Base-by-base conservation (phyloP, 2,329 filamentous ascomycete species). In the Scytalidium sp. region DNA sequence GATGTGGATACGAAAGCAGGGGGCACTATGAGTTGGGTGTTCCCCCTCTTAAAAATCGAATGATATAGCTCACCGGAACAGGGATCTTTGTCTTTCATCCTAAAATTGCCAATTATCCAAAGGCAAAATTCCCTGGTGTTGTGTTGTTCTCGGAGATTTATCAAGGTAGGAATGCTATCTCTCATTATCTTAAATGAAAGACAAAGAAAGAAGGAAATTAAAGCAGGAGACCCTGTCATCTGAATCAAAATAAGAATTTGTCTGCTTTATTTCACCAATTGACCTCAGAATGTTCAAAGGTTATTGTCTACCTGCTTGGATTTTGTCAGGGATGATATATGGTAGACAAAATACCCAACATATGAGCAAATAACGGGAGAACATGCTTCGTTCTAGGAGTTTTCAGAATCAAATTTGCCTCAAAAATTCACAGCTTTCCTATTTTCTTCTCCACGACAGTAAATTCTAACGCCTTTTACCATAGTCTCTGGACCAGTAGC, bases 121-220 rank as follows among this genome's bases (percentile, higher is more conserved):
- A 94, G 58, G 92, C 92, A 23, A 75, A 77, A 45, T 96, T 96
- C 63, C 91, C 91, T 0, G 91, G 88, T 19, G 88, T 97, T 4
- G 87, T 89, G 13, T 77, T 97, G 50, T 97, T 96, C 67, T 92
- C 87, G 60, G 92, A 97, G 72, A 97, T 97, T 62, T 97, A 97
- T 65, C 92, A 97, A 84, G 91, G 90, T 91, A 69, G 50, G 64
- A 52, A n/a, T n/a, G n/a, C n/a, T n/a, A n/a, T n/a, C n/a, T n/a
- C n/a, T n/a, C n/a, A n/a, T n/a, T n/a, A n/a, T n/a, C n/a, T n/a
- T n/a, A n/a, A n/a, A n/a, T n/a, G n/a, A n/a, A n/a, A n/a, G n/a
- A n/a, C n/a, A n/a, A n/a, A n/a, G n/a, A n/a, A n/a, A n/a, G n/a
- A n/a, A n/a, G n/a, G n/a, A n/a, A n/a, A n/a, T n/a, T n/a, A n/a